Conservation (phyloP, 1,139 yeast species). For the Yamadazyma sp. region DNA sequence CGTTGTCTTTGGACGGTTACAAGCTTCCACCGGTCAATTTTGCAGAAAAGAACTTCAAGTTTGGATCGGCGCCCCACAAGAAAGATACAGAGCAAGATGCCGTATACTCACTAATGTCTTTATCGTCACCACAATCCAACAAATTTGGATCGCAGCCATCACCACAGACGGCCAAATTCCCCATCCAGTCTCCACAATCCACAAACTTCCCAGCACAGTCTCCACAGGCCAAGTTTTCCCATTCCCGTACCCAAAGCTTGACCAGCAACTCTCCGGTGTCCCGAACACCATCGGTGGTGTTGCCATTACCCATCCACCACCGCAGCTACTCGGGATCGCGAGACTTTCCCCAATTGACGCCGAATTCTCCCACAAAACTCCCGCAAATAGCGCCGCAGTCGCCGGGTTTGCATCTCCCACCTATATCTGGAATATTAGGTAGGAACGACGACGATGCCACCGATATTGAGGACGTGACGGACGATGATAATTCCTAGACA, state of each 20-base stretch:
- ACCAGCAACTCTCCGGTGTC: slow-evolving; percentile 16
- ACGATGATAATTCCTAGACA: slow-evolving; percentile 14
- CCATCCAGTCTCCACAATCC: too few relatives aligned
- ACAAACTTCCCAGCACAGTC: too few relatives aligned
- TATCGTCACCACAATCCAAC: slow-evolving; percentile 47
- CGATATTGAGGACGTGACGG: slow-evolving; percentile 30
- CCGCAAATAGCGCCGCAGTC: slow-evolving; percentile 27
- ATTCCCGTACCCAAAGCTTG: slow-evolving; percentile 33
- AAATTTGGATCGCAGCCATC: too few relatives aligned
- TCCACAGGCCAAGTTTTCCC: slow-evolving; percentile 30
- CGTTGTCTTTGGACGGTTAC: slow-evolving; percentile 11
- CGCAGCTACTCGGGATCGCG: slow-evolving; percentile 4
- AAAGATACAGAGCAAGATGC: slow-evolving; percentile 43
- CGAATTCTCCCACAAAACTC: slow-evolving; percentile 13
- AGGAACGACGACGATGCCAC: slow-evolving; percentile 32
- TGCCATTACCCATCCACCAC: slow-evolving; percentile 13
- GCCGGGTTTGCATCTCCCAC: slow-evolving; percentile 24
- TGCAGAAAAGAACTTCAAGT: slow-evolving; percentile 15
- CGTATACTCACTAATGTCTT: slow-evolving; percentile 44
- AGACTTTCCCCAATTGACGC: slow-evolving; percentile 6
- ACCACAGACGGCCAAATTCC: too few relatives aligned
- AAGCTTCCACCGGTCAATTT: slow-evolving; percentile 35
- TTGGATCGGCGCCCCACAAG: neutral
- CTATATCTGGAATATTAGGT: slow-evolving; percentile 28
- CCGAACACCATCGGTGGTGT: slow-evolving; percentile 22